Conservation (phyloP, 1,284 basidiomycete genomes). For the Serendipita sp. region DNA sequence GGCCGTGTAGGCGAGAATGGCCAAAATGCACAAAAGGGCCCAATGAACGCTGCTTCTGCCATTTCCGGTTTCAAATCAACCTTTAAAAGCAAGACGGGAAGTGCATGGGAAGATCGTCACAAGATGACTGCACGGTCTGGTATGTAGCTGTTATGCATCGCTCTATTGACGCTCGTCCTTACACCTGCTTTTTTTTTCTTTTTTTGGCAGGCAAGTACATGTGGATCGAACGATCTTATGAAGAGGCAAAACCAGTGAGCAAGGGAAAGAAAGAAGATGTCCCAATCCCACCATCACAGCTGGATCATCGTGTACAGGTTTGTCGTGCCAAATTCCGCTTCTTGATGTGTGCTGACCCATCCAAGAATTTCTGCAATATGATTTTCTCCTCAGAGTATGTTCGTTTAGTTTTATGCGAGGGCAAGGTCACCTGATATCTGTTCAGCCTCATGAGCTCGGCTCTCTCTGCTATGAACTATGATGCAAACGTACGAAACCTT, state of each 20-base stretch:
- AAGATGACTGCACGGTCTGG: constrained; percentile 43
- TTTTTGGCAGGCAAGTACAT: constrained; percentile 37
- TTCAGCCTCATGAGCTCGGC: constrained; percentile 39
- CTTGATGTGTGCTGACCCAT: neutral
- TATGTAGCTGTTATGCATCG: constrained; percentile 16
- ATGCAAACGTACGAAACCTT: constrained; percentile 23
- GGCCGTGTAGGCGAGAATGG: constrained; percentile 42
- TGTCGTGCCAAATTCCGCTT: neutral
- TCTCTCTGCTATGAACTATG: constrained; percentile 55
- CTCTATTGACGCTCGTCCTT: neutral
- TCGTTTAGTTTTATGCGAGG: neutral
- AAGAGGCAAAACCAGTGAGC: constrained; percentile 21
- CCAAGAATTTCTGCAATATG: constrained; percentile 34
- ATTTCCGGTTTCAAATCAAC: constrained; percentile 45
- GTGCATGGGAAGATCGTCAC: constrained; percentile 36
- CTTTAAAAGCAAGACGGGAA: constrained; percentile 40
- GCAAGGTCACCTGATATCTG: neutral
- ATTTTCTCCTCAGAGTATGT: constrained; percentile 41
- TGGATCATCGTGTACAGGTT: constrained; percentile 36
- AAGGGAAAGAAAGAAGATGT: constrained; percentile 29
- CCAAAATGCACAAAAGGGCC: constrained; percentile 22
- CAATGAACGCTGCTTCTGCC: constrained; percentile 24
- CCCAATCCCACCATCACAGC: constrained; percentile 30
- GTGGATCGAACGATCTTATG: constrained; percentile 28
- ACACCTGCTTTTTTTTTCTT: neutral